phyloP scores from a whole-genome alignment of 805 yeast species.

The Nakazawaea peltata region DNA sequence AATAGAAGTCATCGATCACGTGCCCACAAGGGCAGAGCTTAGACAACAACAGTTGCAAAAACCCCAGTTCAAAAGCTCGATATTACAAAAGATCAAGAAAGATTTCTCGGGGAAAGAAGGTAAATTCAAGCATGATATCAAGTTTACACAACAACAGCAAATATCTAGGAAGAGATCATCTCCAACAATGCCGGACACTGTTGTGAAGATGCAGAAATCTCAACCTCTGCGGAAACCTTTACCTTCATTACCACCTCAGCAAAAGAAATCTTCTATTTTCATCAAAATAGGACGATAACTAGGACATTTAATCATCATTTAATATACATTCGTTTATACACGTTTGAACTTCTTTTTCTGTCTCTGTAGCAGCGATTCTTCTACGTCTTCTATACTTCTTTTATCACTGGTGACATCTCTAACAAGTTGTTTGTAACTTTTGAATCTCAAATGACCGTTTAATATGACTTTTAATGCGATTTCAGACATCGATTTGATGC shows the following conservation, averaged over 20 bases:
- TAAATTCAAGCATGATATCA: constrained; percentile 13
- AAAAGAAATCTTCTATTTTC: constrained; percentile 1
- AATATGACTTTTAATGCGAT: constrained; percentile 58
- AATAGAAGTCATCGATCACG: constrained; percentile 24
- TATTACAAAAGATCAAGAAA: constrained; percentile 23
- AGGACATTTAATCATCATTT: too few relatives aligned
- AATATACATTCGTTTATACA: too few relatives aligned
- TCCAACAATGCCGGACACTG: too few relatives aligned
- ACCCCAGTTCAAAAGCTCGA: constrained; percentile 17
- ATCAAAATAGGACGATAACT: too few relatives aligned
- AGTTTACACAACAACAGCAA: constrained; percentile 8
- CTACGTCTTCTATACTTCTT: constrained; percentile 14
- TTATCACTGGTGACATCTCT: constrained; percentile 31
- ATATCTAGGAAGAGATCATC: too few relatives aligned
- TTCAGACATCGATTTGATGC: constrained; percentile 49
- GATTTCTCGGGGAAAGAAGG: constrained; percentile 18
- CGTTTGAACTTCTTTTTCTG: constrained; percentile 12
- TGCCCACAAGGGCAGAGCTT: constrained; percentile 10
- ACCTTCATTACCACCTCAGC: background rate
- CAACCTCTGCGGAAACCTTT: too few relatives aligned
- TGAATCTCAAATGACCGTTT: constrained; percentile 65
- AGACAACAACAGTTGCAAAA: too few relatives aligned
- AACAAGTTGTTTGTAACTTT: constrained; percentile 73
- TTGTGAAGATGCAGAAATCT: too few relatives aligned
- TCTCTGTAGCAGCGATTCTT: constrained; percentile 14